phyloP scores from a whole-genome alignment of 805 yeast species.

The Hyphopichia homilentoma region DNA sequence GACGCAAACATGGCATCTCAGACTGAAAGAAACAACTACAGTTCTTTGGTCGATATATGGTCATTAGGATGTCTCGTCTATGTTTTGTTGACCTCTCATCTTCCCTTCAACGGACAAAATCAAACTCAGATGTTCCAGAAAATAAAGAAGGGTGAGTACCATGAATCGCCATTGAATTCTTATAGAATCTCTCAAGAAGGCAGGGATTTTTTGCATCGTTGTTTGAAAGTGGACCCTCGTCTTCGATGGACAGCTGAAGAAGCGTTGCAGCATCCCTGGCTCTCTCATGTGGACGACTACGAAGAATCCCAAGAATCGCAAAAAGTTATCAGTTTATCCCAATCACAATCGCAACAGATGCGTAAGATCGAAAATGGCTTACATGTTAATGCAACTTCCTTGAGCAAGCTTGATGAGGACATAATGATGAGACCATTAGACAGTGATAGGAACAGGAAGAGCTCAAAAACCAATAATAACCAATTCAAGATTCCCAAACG shows the following conservation, averaged over 20 bases:
- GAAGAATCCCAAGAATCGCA: slow-evolving; percentile 25
- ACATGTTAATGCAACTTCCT: slow-evolving; percentile 26
- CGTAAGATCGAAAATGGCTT: slow-evolving; percentile 39
- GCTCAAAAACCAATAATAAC: slow-evolving; percentile 15
- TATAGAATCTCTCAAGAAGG: slow-evolving; percentile 67
- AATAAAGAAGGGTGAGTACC: slow-evolving; percentile 75
- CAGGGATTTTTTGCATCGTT: slow-evolving; percentile 61
- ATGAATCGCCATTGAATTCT: slow-evolving; percentile 67
- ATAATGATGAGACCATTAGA: slow-evolving; percentile 42
- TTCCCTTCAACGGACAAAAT: slow-evolving; percentile 92
- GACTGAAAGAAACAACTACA: slow-evolving; percentile 44
- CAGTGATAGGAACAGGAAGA: slow-evolving; percentile 19
- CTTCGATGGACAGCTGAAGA: slow-evolving; percentile 68
- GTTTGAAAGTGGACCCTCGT: slow-evolving; percentile 75
- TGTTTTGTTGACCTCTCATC: slow-evolving; percentile 86
- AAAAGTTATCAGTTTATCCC: slow-evolving; percentile 56
- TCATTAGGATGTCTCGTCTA: slow-evolving; percentile 92
- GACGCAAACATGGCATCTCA: slow-evolving; percentile 27
- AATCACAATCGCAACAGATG: slow-evolving; percentile 66
- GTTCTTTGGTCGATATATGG: slow-evolving; percentile 95
- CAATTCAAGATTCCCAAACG: slow-evolving; percentile 43
- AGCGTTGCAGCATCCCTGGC: slow-evolving; percentile 83
- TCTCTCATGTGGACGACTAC: slow-evolving; percentile 29
- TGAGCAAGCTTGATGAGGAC: slow-evolving; percentile 40
- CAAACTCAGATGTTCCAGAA: slow-evolving; percentile 80